Percentiles rank a stretch among this genome's conserved stretches.
Evolutionary conservation across 306 rosid species (phyloP).

Genomic region (Fragaria vesca): DNA sequence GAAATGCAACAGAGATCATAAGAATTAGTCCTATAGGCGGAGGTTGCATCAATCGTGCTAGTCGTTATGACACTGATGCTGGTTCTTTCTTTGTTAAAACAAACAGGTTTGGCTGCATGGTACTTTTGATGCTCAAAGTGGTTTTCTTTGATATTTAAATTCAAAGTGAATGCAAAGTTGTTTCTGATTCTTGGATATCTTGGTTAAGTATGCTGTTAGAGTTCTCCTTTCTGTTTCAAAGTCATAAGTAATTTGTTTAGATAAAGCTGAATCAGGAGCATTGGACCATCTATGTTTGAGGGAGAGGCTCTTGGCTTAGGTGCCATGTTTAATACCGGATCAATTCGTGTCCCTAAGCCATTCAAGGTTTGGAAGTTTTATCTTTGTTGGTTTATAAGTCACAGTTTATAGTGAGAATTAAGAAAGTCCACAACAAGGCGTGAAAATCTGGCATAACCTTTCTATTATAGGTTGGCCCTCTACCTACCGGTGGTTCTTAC

Average conservation of each 20-base stretch:
- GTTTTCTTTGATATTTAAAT: not conserved
- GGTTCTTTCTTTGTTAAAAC: conserved; percentile 92
- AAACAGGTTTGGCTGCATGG: conserved; percentile 56
- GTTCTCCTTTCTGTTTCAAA: conserved; percentile 10
- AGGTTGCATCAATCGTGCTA: conserved; percentile 85
- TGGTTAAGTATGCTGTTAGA: not conserved
- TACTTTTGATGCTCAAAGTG: conserved; percentile 13
- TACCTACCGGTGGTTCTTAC: conserved; percentile 87
- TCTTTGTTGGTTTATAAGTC: conserved; percentile 4
- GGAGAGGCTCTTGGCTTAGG: conserved; percentile 93
- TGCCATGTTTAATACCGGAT: conserved; percentile 73
- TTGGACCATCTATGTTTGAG: conserved; percentile 92
- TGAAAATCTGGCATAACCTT: conserved; percentile 25
- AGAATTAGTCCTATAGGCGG: conserved; percentile 82
- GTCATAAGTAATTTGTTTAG: not conserved
- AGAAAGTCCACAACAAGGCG: conserved; percentile 1
- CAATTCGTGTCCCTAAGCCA: conserved; percentile 86
- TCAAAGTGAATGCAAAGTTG: not conserved
- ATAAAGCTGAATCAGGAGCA: conserved; percentile 68
- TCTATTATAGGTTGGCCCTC: conserved; percentile 72
- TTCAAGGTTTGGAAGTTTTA: conserved; percentile 58
- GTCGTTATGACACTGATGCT: conserved; percentile 75
- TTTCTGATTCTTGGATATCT: not conserved
- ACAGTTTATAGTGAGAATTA: conserved; percentile 4
- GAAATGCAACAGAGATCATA: conserved; percentile 73